Percentiles rank a stretch among this genome's conserved stretches.
These are phyloP conservation scores for Bacidia gigantensis DNA, from an alignment of 495 filamentous ascomycete genomes.

Conservation along the genomic window DNA sequence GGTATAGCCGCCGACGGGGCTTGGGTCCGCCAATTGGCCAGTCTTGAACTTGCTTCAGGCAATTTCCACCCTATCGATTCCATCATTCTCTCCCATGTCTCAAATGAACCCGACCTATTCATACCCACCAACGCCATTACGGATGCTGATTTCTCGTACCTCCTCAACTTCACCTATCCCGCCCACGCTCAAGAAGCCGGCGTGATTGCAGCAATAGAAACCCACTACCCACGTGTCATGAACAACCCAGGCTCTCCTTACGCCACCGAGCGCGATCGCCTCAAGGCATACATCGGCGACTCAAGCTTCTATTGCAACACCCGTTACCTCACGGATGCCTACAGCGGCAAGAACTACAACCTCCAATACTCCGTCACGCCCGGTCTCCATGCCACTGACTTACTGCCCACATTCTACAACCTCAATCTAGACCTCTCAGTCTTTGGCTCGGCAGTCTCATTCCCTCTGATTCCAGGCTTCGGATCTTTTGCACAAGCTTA, in stretches of 20 bases:
- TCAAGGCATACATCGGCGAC: constrained; percentile 24
- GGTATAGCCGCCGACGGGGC: constrained; percentile 33
- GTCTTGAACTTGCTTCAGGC: constrained; percentile 30
- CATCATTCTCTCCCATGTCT: constrained; percentile 28
- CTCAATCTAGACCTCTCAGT: constrained; percentile 22
- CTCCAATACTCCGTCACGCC: constrained; percentile 28
- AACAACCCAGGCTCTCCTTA: constrained; percentile 15
- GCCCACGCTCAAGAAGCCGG: constrained; percentile 23
- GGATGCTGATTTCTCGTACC: constrained; percentile 37
- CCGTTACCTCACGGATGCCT: constrained; percentile 27
- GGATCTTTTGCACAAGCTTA: constrained; percentile 24
- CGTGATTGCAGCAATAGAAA: constrained; percentile 21
- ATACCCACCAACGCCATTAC: constrained; percentile 33
- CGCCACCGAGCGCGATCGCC: constrained; percentile 21
- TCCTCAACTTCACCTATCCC: constrained; percentile 30
- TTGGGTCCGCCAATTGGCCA: constrained; percentile 32
- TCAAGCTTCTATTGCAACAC: constrained; percentile 28
- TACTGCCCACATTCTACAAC: constrained; percentile 20
- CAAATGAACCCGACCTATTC: constrained; percentile 29
- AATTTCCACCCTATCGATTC: constrained; percentile 19
- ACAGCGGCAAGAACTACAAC: constrained; percentile 21
- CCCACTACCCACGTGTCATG: constrained; percentile 24
- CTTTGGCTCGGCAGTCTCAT: constrained; percentile 7
- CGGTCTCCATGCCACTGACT: constrained; percentile 24
- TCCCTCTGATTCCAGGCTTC: constrained; percentile 20